Conservation (phyloP, 768 basidiomycete genomes). For the Panaeolus papilionaceus region DNA sequence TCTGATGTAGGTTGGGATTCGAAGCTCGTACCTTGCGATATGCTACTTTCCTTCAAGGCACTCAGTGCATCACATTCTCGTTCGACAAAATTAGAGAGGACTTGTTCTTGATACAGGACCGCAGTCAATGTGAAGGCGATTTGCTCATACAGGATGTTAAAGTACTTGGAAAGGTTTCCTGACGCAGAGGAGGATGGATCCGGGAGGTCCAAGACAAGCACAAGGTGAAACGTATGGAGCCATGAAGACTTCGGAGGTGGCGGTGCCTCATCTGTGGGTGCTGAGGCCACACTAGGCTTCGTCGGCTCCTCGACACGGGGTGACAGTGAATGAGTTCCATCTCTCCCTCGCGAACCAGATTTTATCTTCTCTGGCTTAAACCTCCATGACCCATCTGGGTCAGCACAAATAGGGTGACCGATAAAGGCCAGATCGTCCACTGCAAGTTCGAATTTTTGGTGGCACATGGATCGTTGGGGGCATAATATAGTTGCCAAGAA, state of each 20-base stretch:
- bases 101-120: conserved; percentile 91
- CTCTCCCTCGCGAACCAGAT: conserved; percentile 56
- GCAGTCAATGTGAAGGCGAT: conserved; percentile 91
- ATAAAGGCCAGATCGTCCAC: conserved; percentile 93
- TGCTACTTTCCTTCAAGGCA: conserved; percentile 71
- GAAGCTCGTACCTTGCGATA: conserved; percentile 59
- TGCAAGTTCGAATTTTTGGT: conserved; percentile 92
- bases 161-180: conserved; percentile 77
- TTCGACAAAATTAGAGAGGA: conserved; percentile 85
- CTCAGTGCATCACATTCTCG: conserved; percentile 76
- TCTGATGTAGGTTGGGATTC: conserved; percentile 18
- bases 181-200: conserved; percentile 88
- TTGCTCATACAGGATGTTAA: conserved; percentile 89
- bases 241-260: conserved; percentile 47
- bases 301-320: conserved; percentile 38
- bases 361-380: conserved; percentile 71
- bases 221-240: conserved; percentile 84
- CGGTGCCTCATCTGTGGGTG: conserved; percentile 41
- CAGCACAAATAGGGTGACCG: conserved; percentile 91
- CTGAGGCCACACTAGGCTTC: conserved; percentile 35
- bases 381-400: conserved; percentile 74
- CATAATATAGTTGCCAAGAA: conserved; percentile 84
- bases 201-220: conserved; percentile 86
- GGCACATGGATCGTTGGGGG: conserved; percentile 80
- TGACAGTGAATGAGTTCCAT: conserved; percentile 46